Evolutionary conservation across 768 basidiomycete species (phyloP), one percentile per base, ranked within the genome.

Genomic region (Trametes meyenii): DNA sequence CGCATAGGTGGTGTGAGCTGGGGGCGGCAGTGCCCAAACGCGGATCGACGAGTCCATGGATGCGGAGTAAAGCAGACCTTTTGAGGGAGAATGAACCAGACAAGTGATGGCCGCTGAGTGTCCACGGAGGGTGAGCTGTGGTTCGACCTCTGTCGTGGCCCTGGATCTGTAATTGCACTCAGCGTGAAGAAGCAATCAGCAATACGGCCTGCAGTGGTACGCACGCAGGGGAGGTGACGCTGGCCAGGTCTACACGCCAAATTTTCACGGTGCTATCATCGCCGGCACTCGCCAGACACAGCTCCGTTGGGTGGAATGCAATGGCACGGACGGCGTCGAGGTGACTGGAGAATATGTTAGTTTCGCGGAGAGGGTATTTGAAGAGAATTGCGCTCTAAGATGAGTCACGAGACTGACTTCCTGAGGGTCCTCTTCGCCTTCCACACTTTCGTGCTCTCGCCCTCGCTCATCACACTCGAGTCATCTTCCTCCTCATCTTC

Each of bases 221-320:
- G 72, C 77, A 95, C 93, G 83, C 83, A 58, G 87, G 86, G 44
- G 89, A 89, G 33, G 92, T 82, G 61, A 95, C 78, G 66, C 84
- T 81, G 42, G 85, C 78, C 16, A 89, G 83, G 66, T 96, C 92
- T 78, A 94, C 84, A 58, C 92, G 83, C 97, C 97, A 99, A 54
- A 98, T 84, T 74, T 99, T 99, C 56, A 98, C 88, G 7, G 94
- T 95, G 72, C 86, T 92, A 71, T 99, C 97, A 71, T 98, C 96
- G 29, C 95, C 93, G 23, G 90, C 97, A 48, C 90, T 94, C n/a
- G 91, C 95, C 55, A 98, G 77, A 69, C 88, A 88, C 45, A 94
- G 76, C 65, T 93, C 92, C 38, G 79, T 88, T 1, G 92, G 92
- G 70, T 94, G 92, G 82, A 97, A 96, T 0, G 92, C 88, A 23